These are phyloP conservation scores for Sungouiella thailandica DNA, from an alignment of 805 yeast species.

Conservation along the genomic window DNA sequence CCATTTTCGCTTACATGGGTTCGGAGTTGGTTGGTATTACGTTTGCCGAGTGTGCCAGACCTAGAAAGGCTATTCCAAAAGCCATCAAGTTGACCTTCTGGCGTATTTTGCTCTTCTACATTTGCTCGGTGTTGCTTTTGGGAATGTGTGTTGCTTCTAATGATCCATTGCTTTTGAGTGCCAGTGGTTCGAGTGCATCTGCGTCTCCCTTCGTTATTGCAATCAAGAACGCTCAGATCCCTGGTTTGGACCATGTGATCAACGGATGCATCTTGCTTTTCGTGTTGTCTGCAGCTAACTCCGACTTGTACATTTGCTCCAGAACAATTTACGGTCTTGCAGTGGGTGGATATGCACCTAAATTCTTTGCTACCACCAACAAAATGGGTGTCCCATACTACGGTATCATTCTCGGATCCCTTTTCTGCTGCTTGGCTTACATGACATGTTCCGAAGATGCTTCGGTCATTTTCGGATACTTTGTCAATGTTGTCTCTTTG, in stretches of 20 bases:
- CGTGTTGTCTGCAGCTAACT: slow-evolving; percentile 20
- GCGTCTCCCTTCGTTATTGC: slow-evolving; percentile 21
- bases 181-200: slow-evolving; percentile 12
- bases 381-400: slow-evolving; percentile 67
- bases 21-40: slow-evolving; percentile 69
- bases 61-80: slow-evolving; percentile 63
- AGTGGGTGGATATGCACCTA: slow-evolving; percentile 22
- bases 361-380: slow-evolving; percentile 40
- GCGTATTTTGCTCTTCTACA: slow-evolving; percentile 59
- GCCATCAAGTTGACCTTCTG: slow-evolving; percentile 67
- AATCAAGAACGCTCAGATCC: slow-evolving; percentile 17
- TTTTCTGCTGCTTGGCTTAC: slow-evolving; percentile 61
- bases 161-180: slow-evolving; percentile 15
- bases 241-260: slow-evolving; percentile 18
- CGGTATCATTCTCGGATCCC: slow-evolving; percentile 46
- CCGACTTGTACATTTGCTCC: slow-evolving; percentile 18
- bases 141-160: slow-evolving; percentile 50
- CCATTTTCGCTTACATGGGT: slow-evolving; percentile 68
- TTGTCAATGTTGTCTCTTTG: slow-evolving; percentile 73
- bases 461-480: slow-evolving; percentile 55
- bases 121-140: slow-evolving; percentile 54
- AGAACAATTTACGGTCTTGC: slow-evolving; percentile 19
- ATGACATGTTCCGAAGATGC: slow-evolving; percentile 61
- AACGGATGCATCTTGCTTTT: slow-evolving; percentile 17
- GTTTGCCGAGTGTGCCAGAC: slow-evolving; percentile 65